Evolutionary conservation across 306 rosid genomes (phyloP).

Genomic region (Carpinus viminea): DNA sequence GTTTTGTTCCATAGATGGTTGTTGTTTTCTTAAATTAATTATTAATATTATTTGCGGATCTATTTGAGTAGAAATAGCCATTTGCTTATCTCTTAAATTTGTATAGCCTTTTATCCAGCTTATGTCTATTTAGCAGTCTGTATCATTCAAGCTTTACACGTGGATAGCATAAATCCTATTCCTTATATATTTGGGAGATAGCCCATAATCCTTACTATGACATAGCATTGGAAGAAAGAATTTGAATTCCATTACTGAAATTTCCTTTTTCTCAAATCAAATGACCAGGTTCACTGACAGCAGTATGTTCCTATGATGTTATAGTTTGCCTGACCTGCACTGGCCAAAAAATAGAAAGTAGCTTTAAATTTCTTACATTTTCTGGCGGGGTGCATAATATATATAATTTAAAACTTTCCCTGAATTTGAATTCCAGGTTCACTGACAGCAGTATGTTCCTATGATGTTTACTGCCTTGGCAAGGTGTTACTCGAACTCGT

Average conservation of each 20-base stretch:
- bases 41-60: neutral
- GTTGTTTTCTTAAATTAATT: neutral
- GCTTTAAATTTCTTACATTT: too few relatives aligned
- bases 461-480: slow-evolving; percentile 92
- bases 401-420: too few relatives aligned
- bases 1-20: slow-evolving; percentile 1
- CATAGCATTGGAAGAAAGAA: neutral
- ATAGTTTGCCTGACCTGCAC: too few relatives aligned
- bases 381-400: too few relatives aligned
- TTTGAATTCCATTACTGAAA: slow-evolving; percentile 16
- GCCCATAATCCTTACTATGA: neutral
- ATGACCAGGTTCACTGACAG: slow-evolving; percentile 65
- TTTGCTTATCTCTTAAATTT: neutral
- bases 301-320: slow-evolving; percentile 78
- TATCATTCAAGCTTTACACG: neutral
- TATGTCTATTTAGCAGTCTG: neutral
- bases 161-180: neutral
- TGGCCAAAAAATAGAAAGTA: too few relatives aligned
- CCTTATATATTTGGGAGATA: neutral
- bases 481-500: slow-evolving; percentile 89
- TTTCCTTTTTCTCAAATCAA: slow-evolving; percentile 20
- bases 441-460: slow-evolving; percentile 63
- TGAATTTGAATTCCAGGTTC: too few relatives aligned
- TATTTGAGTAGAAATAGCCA: neutral
- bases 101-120: neutral